Evolutionary conservation across 441 rosid species (phyloP), one percentile per base, ranked within the genome.

Genomic region (Pelargonium cotyledonis): DNA sequence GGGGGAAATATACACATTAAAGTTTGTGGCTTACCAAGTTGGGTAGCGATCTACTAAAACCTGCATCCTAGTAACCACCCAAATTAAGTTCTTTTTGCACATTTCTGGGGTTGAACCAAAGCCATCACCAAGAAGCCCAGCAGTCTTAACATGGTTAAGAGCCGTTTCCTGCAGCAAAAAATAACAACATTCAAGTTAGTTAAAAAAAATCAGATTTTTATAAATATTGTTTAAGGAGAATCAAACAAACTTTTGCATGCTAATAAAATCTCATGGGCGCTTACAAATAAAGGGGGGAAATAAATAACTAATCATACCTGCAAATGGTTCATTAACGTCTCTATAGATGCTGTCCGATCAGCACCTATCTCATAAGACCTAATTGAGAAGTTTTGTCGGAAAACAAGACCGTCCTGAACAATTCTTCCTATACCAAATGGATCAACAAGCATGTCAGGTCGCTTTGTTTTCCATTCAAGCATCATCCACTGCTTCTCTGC

Each of bases 401-500:
- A 95, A 66, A 88, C 85, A 69, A 89, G 79, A 21, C 97, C 96
- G 74, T 95, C 98, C 75, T 90, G 91, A 76, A 95, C 98, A 18
- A 95, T 86, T 72, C 84, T 89, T 66, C 97, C 99, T 8, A 90
- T 64, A 31, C 93, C 96, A 40, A 89, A 90, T 0, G 96, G 96
- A 68, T 95, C 96, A 43, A 85, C 78, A 8, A 90, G 80, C 96
- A 90, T 81, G 72, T 95, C 99, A 18, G 96, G 40, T 49, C 97
- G 86, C 75, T 85, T 88, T 0, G 98, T 96, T 80, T 95, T 95
- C 98, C 97, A 90, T 61, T 95, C 98, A 68, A 95, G 95, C 97
- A 92, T 95, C 98, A 84, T 95, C 98, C 98, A 95, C 80, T 95
- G 99, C 78, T 95, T 95, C 84, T 95, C 99, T 8, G 98, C 99